Evolutionary conservation across 2,329 filamentous ascomycete species (phyloP).

Genomic region (Dactylellina leptospora): DNA sequence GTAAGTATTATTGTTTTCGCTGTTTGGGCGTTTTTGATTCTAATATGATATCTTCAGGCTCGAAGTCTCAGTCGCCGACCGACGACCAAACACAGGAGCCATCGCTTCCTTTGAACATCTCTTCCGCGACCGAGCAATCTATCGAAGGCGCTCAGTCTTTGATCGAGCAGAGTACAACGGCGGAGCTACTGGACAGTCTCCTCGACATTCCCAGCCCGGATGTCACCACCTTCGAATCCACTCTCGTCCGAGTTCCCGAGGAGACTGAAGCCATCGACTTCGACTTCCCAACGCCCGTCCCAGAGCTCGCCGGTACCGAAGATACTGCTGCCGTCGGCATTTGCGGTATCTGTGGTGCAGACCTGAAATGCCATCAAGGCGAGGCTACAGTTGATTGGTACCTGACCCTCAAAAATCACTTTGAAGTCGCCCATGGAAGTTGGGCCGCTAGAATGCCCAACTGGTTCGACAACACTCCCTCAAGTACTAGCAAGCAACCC

Average conservation of each 20-base stretch:
- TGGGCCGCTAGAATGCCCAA: constrained; percentile 46
- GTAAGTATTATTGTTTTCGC: not conserved
- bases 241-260: constrained; percentile 5
- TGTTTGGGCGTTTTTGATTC: not conserved
- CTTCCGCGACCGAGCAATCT: not conserved
- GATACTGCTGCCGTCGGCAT: constrained; percentile 14
- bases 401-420: constrained; percentile 41
- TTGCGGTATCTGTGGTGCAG: constrained; percentile 23
- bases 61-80: not conserved
- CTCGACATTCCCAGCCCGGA: not conserved
- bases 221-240: no score
- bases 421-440: constrained; percentile 39
- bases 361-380: constrained; percentile 26
- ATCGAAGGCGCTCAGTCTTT: not conserved
- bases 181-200: not conserved
- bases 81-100: not conserved
- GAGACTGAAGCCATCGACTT: not conserved
- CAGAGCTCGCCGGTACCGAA: not conserved
- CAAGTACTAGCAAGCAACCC: not conserved
- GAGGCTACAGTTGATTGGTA: constrained; percentile 36
- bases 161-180: not conserved
- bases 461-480: constrained; percentile 13
- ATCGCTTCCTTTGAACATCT: not conserved
- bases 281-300: not conserved
- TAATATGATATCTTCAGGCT: not conserved